These are phyloP conservation scores for Fragaria vesca DNA, from an alignment of 306 rosid species.

Conservation along the genomic window DNA sequence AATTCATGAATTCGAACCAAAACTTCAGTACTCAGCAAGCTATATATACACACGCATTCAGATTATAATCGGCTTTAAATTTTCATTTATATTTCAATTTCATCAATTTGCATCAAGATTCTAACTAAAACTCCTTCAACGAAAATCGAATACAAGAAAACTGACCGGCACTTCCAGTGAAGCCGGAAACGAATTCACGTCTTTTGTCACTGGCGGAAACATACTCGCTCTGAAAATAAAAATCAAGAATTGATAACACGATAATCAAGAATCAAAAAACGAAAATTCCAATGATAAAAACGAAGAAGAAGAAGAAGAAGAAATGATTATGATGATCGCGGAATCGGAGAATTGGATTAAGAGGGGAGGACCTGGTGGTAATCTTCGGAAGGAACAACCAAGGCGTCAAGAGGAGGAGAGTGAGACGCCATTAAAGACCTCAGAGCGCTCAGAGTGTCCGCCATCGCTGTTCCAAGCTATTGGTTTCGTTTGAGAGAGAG, in stretches of 20 bases:
- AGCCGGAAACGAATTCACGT: constrained; percentile 88
- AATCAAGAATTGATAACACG: not conserved
- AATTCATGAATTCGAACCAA: not conserved
- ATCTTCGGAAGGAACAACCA: constrained; percentile 93
- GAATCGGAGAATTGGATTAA: not conserved
- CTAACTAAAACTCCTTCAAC: not conserved
- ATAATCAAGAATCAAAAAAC: not conserved
- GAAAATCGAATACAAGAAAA: constrained; percentile 2
- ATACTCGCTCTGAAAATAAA: constrained; percentile 82
- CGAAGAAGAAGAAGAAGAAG: not conserved
- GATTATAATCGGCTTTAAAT: not conserved
- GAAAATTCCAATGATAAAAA: not conserved
- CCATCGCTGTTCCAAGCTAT: constrained; percentile 43
- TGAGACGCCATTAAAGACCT: constrained; percentile 81
- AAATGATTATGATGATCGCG: not conserved
- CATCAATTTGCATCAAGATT: not conserved
- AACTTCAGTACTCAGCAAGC: not conserved
- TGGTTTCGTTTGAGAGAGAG: not conserved
- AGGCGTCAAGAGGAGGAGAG: constrained; percentile 83
- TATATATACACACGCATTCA: not conserved
- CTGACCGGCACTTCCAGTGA: constrained; percentile 95
- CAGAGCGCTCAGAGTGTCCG: constrained; percentile 58
- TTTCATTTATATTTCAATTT: not conserved
- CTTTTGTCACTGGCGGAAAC: constrained; percentile 87
- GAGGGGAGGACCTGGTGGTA: constrained; percentile 78